Base-by-base conservation (phyloP, 1,284 basidiomycete genomes). In the Malassezia japonica region DNA sequence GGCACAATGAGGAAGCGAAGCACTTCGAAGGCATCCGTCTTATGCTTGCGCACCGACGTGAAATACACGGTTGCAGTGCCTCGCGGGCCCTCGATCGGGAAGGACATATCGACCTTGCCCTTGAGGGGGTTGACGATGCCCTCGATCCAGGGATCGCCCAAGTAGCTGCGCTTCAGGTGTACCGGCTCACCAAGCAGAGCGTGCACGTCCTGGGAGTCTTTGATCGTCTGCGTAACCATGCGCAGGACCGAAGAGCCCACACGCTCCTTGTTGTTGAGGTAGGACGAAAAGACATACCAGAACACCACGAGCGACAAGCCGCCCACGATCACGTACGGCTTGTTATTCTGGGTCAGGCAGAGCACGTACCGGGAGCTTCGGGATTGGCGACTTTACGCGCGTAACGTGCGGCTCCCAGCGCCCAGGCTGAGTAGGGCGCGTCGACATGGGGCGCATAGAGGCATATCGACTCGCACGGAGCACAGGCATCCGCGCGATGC, bases 221-320 rank as follows among this genome's bases (percentile, higher is more conserved):
- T 63, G n/a, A 68, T 36, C 16, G 61, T 62, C 0, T 43, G 18
- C 7, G 61, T 29, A n/a, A 64, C 56, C 35, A 45, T 49, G 33
- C 64, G 63, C 52, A 68, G 58, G 40, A 66, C 64, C 10, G 49
- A 55, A 0, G 48, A 50, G 7, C 54, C 46, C 12, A 66, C 52
- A 32, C 64, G 59, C 38, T 68, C 66, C 33, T 65, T 62, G 49
- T 68, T 68, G n/a, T 61, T 68, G 4, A 63, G 55, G 46, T 60
- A 65, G 9, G 59, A 7, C 4, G 62, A 60, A 27, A 66, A 61
- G 0, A 33, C 57, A 1, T 46, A 47, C 66, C 66, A 68, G 2
- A 52, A 51, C 3, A 39, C 46, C 1, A 62, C 31, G 4, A 48
- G 24, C 12, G 46, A 38, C 10, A 39, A 33, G 10, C 46, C 51